phyloP scores from a whole-genome alignment of 2,329 filamentous ascomycete genomes.

The Trichoderma sp. region DNA sequence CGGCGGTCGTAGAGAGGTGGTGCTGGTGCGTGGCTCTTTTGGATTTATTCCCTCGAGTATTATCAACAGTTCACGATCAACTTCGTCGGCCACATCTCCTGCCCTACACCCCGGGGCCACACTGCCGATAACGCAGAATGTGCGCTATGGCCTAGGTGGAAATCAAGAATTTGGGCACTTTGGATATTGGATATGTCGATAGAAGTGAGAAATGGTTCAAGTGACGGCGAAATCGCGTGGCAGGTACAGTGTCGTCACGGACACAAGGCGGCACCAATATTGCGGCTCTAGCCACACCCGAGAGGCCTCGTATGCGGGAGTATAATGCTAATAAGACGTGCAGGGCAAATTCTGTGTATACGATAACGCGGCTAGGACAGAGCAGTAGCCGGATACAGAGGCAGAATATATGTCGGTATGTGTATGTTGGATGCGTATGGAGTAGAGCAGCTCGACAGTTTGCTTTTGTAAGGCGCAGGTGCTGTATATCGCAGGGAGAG shows the following conservation, averaged over 20 bases:
- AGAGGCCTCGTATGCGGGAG: slow-evolving; percentile 7
- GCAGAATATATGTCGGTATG: background rate
- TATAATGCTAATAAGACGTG: background rate
- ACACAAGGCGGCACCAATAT: slow-evolving; percentile 22
- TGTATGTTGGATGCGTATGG: background rate
- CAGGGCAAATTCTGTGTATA: background rate
- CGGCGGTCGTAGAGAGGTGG: background rate
- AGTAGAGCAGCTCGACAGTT: background rate
- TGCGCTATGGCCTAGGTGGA: slow-evolving; percentile 1
- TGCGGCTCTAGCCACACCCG: slow-evolving; percentile 17
- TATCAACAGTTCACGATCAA: slow-evolving; percentile 37
- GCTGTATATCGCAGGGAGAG: background rate
- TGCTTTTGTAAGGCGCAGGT: background rate
- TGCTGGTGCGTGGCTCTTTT: slow-evolving; percentile 18
- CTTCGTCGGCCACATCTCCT: slow-evolving; percentile 47
- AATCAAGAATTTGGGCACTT: background rate
- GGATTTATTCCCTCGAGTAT: slow-evolving; percentile 34
- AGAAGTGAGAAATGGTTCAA: slow-evolving; percentile 24
- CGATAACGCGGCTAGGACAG: background rate
- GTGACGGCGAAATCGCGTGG: background rate
- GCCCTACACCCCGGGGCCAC: slow-evolving; percentile 33
- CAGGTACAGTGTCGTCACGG: background rate
- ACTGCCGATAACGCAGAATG: slow-evolving; percentile 20
- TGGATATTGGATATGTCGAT: slow-evolving; percentile 18
- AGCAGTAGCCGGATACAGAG: background rate